Conservation (phyloP, 768 basidiomycete genomes). For the Exidia glandulosa region DNA sequence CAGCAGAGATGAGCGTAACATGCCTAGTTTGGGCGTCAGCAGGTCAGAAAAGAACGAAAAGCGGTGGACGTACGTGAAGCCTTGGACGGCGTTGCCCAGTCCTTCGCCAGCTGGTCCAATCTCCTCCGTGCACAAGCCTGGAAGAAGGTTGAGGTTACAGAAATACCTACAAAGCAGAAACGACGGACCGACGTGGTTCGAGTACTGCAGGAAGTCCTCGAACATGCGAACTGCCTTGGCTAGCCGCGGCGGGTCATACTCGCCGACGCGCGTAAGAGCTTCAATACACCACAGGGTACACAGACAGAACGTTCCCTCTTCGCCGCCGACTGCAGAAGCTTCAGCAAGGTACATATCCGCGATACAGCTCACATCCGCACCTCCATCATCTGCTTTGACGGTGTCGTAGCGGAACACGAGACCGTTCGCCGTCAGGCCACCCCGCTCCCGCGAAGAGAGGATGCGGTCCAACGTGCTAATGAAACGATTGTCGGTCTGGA, state of each 20-base stretch:
- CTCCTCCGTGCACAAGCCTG: neutral
- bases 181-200: conserved; percentile 78
- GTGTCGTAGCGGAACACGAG: conserved; percentile 12
- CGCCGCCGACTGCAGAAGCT: conserved; percentile 87
- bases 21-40: conserved; percentile 33
- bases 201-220: conserved; percentile 76
- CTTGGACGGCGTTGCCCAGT: conserved; percentile 80
- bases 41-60: neutral
- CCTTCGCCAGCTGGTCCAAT: conserved; percentile 23
- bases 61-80: conserved; percentile 59
- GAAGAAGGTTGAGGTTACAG: neutral
- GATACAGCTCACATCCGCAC: neutral
- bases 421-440: conserved; percentile 80
- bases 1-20: conserved; percentile 75
- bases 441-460: conserved; percentile 77
- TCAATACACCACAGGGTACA: conserved; percentile 85
- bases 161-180: conserved; percentile 4
- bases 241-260: conserved; percentile 58
- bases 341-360: conserved; percentile 30
- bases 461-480: conserved; percentile 74
- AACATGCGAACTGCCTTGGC: conserved; percentile 74
- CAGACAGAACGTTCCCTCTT: conserved; percentile 90
- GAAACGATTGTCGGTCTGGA: conserved; percentile 79
- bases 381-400: conserved; percentile 21
- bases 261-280: conserved; percentile 78